Conservation (phyloP, 192 early-diverging fungal species). For the Coemansia sp. region DNA sequence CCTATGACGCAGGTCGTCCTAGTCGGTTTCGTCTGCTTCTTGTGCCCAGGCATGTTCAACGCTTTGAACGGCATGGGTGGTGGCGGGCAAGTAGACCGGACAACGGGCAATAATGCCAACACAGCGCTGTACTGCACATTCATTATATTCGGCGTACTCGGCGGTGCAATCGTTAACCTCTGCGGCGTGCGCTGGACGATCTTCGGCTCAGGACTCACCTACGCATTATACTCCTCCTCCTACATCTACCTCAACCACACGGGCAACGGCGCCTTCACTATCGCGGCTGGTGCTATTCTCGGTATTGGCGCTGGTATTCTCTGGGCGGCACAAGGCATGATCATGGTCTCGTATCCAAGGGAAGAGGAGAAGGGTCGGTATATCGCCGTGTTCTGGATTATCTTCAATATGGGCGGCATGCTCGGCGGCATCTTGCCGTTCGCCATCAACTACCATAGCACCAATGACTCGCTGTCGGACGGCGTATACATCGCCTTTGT, state of each 20-base stretch:
- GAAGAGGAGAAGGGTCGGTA: slow-evolving; percentile 75
- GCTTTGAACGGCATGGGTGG: slow-evolving; percentile 66
- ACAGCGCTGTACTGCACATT: slow-evolving; percentile 76
- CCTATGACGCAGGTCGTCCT: slow-evolving; percentile 68
- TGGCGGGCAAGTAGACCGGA: slow-evolving; percentile 61
- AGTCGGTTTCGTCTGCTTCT: slow-evolving; percentile 70
- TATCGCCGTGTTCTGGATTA: slow-evolving; percentile 84
- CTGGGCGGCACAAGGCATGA: slow-evolving; percentile 72
- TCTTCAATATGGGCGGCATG: slow-evolving; percentile 80
- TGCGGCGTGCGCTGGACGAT: slow-evolving; percentile 69
- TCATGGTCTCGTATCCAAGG: slow-evolving; percentile 80
- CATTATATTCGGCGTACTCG: slow-evolving; percentile 70
- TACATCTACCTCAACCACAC: slow-evolving; percentile 66
- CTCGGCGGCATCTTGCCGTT: slow-evolving; percentile 75
- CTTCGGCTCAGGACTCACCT: slow-evolving; percentile 62
- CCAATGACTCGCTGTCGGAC: slow-evolving; percentile 55
- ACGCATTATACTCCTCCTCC: slow-evolving; percentile 72
- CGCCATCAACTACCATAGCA: slow-evolving; percentile 62
- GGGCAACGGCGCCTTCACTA: slow-evolving; percentile 61
- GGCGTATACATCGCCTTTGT: slow-evolving; percentile 78
- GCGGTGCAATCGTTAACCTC: slow-evolving; percentile 75
- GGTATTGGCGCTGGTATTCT: slow-evolving; percentile 78
- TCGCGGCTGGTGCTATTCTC: slow-evolving; percentile 73
- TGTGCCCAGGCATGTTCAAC: slow-evolving; percentile 77
- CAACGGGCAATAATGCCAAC: slow-evolving; percentile 66